phyloP scores from a whole-genome alignment of 495 filamentous ascomycete species.

The Penicillium verhagenii region DNA sequence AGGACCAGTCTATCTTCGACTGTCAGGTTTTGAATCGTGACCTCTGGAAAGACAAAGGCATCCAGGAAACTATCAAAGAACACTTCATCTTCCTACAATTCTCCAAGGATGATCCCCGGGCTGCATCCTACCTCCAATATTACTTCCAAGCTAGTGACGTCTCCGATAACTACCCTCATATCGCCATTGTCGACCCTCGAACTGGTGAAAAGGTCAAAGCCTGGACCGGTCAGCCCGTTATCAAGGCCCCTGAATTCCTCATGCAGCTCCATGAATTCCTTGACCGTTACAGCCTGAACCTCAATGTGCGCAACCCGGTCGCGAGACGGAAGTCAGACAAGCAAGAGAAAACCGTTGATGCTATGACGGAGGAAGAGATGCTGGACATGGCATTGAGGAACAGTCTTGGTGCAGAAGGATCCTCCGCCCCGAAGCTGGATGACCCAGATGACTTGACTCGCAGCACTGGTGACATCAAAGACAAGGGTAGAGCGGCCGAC shows the following conservation, averaged over 20 bases:
- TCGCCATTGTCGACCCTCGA: conserved; percentile 91
- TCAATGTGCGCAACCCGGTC: conserved; percentile 88
- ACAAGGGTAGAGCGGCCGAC: conserved; percentile 61
- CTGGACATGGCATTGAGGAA: conserved; percentile 88
- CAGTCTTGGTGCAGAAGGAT: conserved; percentile 56
- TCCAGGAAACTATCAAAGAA: conserved; percentile 77
- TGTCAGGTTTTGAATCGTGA: conserved; percentile 93
- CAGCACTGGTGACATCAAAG: conserved; percentile 54
- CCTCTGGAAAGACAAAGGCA: conserved; percentile 82
- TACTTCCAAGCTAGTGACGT: conserved; percentile 76
- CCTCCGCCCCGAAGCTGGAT: conserved; percentile 39
- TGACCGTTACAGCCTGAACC: conserved; percentile 86
- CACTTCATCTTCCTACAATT: conserved; percentile 96
- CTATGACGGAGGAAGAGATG: conserved; percentile 97
- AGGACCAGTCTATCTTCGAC: conserved; percentile 86
- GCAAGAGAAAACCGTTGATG: conserved; percentile 69
- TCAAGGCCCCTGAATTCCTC: conserved; percentile 76
- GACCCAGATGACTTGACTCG: conserved; percentile 89
- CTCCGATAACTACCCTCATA: conserved; percentile 86
- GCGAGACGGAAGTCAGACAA: conserved; percentile 73
- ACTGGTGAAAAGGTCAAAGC: conserved; percentile 97
- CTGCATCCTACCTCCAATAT: conserved; percentile 78
- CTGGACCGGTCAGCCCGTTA: conserved; percentile 81
- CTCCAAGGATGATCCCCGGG: conserved; percentile 72
- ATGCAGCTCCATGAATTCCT: conserved; percentile 93